Base-by-base conservation (phyloP, 306 rosid species). In the Malus orientalis region DNA sequence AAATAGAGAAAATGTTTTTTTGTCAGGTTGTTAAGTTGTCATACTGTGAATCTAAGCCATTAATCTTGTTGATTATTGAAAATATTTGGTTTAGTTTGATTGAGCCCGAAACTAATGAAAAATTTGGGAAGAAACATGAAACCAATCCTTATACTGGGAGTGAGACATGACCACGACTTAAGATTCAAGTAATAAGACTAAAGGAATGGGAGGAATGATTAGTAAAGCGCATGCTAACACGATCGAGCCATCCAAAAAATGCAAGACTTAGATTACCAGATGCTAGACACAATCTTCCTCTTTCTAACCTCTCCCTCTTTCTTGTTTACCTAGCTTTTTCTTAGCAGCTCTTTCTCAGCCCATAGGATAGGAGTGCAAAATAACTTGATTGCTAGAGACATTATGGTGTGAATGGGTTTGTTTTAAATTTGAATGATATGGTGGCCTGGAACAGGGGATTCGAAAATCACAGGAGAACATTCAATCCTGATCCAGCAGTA, bases 401-500 rank as follows among this genome's bases (percentile, higher is more conserved):
- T 64, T 32, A 16, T 29, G 44, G 29, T 30, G 67, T 64, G 69
- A 10, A 32, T 29, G 44, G 69, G 44, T 64, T 15, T 36, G 69
- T 32, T 63, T 64, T 64, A 32, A 64, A 64, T 32, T 36, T 64
- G 69, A 63, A 64, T 64, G 69, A 64, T 64, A 30, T 64, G 69
- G 69, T 64, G 44, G 69, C 69, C 69, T 64, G 69, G 44, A 18
- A 42, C 14, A 45, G 32, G 45, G 11, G 68, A 60, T 59, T 15
- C 27, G 27, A 60, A 57, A 61, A 44, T 62, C 51, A 74, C 61
- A 27, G 44, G 60, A 61, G 70, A 74, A 74, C 70, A 74, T 42
- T 44, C 77, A 74, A 74, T 74, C 69, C 69, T 61, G 69, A 74
- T 74, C 60, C 77, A 61, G n/a, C 60, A 42, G 44, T 42, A 49